Evolutionary conservation across 345 rosid genomes (phyloP).

Genomic region (Dovyalis caffra): DNA sequence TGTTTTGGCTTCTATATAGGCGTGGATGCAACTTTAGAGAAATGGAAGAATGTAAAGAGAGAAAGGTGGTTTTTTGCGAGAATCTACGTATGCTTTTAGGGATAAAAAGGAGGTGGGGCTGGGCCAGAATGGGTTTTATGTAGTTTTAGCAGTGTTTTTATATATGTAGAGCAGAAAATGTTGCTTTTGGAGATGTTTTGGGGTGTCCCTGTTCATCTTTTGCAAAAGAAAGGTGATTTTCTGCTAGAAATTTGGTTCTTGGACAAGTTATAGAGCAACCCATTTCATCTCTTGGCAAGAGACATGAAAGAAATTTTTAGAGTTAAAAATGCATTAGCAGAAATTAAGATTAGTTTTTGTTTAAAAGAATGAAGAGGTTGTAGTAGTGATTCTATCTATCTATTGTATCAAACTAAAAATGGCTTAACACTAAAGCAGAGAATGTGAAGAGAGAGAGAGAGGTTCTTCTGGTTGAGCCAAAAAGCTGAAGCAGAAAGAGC

Average conservation of each 20-base stretch:
- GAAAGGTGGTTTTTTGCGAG: slow-evolving; percentile 32
- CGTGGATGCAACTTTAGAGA: slow-evolving; percentile 22
- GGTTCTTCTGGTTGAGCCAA: background rate
- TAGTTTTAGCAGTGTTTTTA: slow-evolving; percentile 6
- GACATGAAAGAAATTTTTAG: background rate
- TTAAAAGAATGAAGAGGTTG: background rate
- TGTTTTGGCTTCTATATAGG: slow-evolving; percentile 15
- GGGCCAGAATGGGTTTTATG: slow-evolving; percentile 20
- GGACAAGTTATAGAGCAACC: slow-evolving; percentile 2
- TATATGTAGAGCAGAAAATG: slow-evolving; percentile 3
- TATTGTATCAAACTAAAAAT: background rate
- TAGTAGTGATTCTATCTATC: background rate
- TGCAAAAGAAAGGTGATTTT: slow-evolving; percentile 2
- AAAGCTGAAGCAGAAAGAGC: background rate
- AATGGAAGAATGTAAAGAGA: slow-evolving; percentile 19
- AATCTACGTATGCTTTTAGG: slow-evolving; percentile 30
- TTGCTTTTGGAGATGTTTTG: slow-evolving; percentile 17
- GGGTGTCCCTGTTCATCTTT: slow-evolving; percentile 23
- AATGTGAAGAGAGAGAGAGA: background rate
- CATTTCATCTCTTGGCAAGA: slow-evolving; percentile 21
- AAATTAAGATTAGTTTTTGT: background rate
- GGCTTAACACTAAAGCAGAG: background rate
- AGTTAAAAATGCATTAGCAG: slow-evolving; percentile 2
- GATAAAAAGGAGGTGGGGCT: slow-evolving; percentile 28
- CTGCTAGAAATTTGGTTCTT: slow-evolving; percentile 7